A percentile compares a stretch with the other conserved stretches of the same genome.
Conservation (phyloP, 2,329 filamentous ascomycete species). For the Epichloe festucae region DNA sequence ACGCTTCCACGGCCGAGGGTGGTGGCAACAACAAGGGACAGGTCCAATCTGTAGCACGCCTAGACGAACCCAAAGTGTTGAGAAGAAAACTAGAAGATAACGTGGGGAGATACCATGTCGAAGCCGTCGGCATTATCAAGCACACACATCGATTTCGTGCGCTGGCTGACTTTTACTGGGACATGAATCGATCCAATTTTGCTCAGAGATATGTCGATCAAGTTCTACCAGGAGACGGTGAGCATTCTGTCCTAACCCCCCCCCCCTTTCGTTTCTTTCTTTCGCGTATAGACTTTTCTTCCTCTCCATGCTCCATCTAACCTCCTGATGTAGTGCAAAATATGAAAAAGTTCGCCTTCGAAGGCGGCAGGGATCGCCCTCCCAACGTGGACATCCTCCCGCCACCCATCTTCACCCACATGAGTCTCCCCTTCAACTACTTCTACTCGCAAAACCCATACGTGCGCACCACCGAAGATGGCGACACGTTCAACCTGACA, state of each 20-base stretch:
- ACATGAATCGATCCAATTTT: slow-evolving; percentile 54
- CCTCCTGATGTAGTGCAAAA: slow-evolving; percentile 27
- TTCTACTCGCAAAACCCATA: slow-evolving; percentile 79
- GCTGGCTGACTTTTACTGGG: slow-evolving; percentile 79
- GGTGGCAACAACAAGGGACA: slow-evolving; percentile 8
- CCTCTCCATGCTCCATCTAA: not conserved
- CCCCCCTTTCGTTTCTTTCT: not conserved
- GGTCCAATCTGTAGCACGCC: slow-evolving; percentile 31
- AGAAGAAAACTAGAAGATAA: slow-evolving; percentile 60
- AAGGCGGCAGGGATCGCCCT: slow-evolving; percentile 45
- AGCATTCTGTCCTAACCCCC: slow-evolving; percentile 2
- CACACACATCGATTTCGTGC: slow-evolving; percentile 80
- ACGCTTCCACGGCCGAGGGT: slow-evolving; percentile 8
- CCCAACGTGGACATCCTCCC: slow-evolving; percentile 60
- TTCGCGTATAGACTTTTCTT: not conserved
- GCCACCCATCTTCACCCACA: slow-evolving; percentile 65
- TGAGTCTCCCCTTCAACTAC: slow-evolving; percentile 62
- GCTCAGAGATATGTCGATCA: slow-evolving; percentile 58
- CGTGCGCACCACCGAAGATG: slow-evolving; percentile 48
- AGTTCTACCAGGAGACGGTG: slow-evolving; percentile 60
- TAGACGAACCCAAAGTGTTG: slow-evolving; percentile 42
- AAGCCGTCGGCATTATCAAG: slow-evolving; percentile 59
- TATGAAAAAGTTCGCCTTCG: slow-evolving; percentile 50
- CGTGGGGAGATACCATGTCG: slow-evolving; percentile 48
- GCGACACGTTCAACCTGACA: slow-evolving; percentile 44